Base-by-base conservation (phyloP, 352 stramenopile species). In the Globisporangium ultimum region DNA sequence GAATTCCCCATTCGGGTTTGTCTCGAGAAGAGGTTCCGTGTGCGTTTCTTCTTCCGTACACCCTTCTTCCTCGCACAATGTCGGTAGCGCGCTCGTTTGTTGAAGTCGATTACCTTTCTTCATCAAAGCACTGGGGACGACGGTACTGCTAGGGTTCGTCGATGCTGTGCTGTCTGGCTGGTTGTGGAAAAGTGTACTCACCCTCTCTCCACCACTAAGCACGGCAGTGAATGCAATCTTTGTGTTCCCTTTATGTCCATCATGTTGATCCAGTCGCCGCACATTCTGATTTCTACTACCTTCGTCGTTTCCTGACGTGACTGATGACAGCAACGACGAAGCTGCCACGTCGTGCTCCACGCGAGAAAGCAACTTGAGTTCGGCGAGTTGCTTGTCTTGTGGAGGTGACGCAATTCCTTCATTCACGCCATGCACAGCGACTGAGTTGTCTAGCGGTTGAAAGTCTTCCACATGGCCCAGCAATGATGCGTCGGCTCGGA, bases 331-430 rank as follows among this genome's bases (percentile, higher is more conserved):
- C 15, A 32, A 40, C 21, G 20, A 11, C 15, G 36, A 48, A 13
- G 51, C 11, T 2, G 51, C 42, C 51, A 38, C 36, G 6, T 48
- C 51, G 18, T 75, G 64, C 53, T 80, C 70, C 0, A 62, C 66
- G 48, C 76, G 71, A 51, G 71, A 60, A 21, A 86, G 63, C 22
- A 86, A 28, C 17, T 74, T 67, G 12, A 86, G 76, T 42, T 86
- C 73, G 13, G 62, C 67, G 53, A 84, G 63, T 18, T 81, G 71
- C 24, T 82, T 69, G 34, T 67, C 48, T n/a, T 17, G 22, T 41
- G 34, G 32, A n/a, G 32, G 32, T 8, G 28, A 36, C 28, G 7
- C 28, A 36, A 36, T 36, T 10, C 28, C 8, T 36, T 36, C 28
- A 36, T 36, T 10, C 9, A 1, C 28, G 7, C 9, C 28, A 36